Evolutionary conservation across 176 grass and related monocot species (phyloP).

Genomic region (Areca catechu): DNA sequence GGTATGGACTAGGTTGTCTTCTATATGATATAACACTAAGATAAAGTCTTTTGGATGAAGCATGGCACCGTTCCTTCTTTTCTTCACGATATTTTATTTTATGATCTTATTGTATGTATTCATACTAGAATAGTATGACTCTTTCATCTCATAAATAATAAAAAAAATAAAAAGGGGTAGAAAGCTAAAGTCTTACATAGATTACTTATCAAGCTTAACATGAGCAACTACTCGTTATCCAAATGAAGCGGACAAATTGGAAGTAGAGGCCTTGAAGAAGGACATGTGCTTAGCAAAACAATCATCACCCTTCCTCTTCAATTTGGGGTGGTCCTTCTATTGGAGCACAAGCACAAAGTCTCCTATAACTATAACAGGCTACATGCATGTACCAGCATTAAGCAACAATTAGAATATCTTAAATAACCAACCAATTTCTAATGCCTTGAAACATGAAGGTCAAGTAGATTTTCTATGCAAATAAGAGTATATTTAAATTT

Average conservation of each 20-base stretch:
- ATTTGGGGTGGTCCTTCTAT: constrained; percentile 11
- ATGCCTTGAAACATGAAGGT: too few relatives aligned
- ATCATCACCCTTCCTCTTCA: constrained; percentile 14
- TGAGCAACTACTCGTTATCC: constrained; percentile 13
- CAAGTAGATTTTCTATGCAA: background rate
- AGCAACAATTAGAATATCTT: background rate
- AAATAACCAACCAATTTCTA: background rate
- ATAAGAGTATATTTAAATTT: background rate
- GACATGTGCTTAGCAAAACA: constrained; percentile 6
- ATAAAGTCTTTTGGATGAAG: too few relatives aligned
- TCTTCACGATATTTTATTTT: too few relatives aligned
- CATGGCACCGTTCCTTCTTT: too few relatives aligned
- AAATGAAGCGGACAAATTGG: constrained; percentile 7
- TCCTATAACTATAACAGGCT: constrained; percentile 1
- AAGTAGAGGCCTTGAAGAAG: background rate
- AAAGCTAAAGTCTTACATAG: too few relatives aligned
- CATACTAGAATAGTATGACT: too few relatives aligned
- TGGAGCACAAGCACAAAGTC: constrained; percentile 5
- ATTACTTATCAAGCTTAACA: constrained; percentile 14
- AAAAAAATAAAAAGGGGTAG: background rate
- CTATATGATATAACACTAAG: too few relatives aligned
- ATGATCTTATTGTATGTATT: too few relatives aligned
- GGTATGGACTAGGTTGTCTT: too few relatives aligned
- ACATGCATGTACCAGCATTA: background rate
- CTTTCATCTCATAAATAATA: too few relatives aligned